These are phyloP conservation scores for Pythium pectinolyticum DNA, from an alignment of 352 stramenopile species.

Conservation along the genomic window DNA sequence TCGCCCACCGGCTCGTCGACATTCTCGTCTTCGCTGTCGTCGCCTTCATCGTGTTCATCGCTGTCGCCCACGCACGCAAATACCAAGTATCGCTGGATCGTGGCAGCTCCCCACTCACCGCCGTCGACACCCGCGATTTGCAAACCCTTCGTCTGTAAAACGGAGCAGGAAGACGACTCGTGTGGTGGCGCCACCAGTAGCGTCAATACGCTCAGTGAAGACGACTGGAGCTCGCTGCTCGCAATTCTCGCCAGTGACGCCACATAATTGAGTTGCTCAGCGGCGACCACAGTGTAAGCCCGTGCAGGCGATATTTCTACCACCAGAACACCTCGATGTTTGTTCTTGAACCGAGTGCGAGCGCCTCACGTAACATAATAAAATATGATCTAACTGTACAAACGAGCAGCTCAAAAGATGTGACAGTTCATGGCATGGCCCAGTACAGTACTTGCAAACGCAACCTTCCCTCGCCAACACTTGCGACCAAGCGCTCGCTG, in stretches of 20 bases:
- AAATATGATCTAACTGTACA: neutral
- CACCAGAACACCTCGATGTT: too few relatives aligned
- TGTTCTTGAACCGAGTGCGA: too few relatives aligned
- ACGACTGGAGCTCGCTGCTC: neutral
- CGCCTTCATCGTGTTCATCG: neutral
- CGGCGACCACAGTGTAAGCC: neutral
- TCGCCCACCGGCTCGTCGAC: neutral
- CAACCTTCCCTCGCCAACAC: too few relatives aligned
- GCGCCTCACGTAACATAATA: too few relatives aligned
- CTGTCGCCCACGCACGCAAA: neutral
- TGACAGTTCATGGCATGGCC: too few relatives aligned
- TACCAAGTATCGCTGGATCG: constrained; percentile 17
- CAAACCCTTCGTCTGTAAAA: neutral
- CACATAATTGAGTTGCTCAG: neutral
- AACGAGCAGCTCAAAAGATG: too few relatives aligned
- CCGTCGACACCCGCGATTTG: neutral
- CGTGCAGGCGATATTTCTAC: neutral
- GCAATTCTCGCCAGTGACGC: neutral
- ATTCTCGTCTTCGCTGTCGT: neutral
- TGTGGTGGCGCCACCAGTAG: neutral
- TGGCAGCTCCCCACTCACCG: neutral
- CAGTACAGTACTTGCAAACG: too few relatives aligned
- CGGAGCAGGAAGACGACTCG: neutral
- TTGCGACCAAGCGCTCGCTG: too few relatives aligned
- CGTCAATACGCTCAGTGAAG: neutral